Percentiles rank a stretch among this genome's conserved stretches.
Conservation (phyloP, 2,329 filamentous ascomycete genomes). For the Phoma sp. region DNA sequence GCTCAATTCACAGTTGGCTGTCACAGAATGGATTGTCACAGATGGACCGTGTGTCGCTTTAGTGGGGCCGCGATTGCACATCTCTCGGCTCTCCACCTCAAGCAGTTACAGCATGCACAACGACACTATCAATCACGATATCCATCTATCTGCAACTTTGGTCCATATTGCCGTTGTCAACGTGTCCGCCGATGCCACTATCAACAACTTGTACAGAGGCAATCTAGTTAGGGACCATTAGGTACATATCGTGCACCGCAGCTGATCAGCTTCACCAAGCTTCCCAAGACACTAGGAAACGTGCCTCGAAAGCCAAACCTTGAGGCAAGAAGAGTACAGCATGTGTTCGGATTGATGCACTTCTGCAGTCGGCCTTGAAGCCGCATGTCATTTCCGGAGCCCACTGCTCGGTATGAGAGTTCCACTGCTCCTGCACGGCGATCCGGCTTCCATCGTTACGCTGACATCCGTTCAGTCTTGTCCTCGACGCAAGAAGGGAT, state of each 20-base stretch:
- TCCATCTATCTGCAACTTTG: constrained; percentile 1
- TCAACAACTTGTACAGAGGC: not conserved
- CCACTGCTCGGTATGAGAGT: not conserved
- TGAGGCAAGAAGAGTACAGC: not conserved
- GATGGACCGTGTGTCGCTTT: constrained; percentile 4
- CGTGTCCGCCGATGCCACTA: not conserved
- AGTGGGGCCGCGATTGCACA: constrained; percentile 13
- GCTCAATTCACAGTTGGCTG: not conserved
- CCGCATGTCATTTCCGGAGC: constrained; percentile 4
- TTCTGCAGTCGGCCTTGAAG: constrained; percentile 4
- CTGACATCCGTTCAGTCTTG: constrained; percentile 2
- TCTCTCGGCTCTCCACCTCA: constrained; percentile 17
- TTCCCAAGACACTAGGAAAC: not conserved
- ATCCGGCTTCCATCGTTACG: constrained; percentile 2
- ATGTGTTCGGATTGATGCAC: not conserved
- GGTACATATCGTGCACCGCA: not conserved
- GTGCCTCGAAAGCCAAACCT: not conserved
- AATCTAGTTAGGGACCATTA: not conserved
- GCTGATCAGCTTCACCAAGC: not conserved
- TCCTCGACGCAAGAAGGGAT: not conserved
- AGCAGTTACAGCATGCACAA: constrained; percentile 10
- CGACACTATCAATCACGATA: constrained; percentile 5
- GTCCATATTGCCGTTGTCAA: constrained; percentile 11
- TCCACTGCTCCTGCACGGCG: constrained; percentile 11
- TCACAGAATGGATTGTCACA: no score